Conservation (phyloP, 2,329 filamentous ascomycete species). For the Fusarium subtropicale region DNA sequence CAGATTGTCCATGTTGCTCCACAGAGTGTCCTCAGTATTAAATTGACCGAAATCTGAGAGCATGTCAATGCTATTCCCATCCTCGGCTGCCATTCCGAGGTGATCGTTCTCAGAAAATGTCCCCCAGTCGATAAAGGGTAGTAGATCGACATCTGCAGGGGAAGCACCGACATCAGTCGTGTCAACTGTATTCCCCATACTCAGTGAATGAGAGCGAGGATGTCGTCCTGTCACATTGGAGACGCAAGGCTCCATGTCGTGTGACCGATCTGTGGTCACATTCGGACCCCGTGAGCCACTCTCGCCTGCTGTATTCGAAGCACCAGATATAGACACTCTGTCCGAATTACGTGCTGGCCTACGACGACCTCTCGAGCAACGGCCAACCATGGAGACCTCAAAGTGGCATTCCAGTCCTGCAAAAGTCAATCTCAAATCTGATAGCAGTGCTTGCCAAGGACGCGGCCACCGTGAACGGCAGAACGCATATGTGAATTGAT, state of each 20-base stretch:
- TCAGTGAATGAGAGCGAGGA: not conserved
- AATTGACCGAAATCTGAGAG: not conserved
- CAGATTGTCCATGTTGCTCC: not conserved
- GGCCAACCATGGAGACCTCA: not conserved
- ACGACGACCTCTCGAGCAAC: slow-evolving; percentile 1
- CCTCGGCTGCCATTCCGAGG: not conserved
- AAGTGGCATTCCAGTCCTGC: slow-evolving; percentile 1
- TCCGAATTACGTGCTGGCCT: not conserved
- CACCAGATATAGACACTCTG: not conserved
- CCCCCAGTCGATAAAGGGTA: not conserved
- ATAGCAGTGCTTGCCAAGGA: not conserved
- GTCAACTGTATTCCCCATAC: not conserved
- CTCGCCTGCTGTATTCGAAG: not conserved
- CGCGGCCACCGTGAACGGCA: not conserved
- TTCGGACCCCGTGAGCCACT: not conserved
- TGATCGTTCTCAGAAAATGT: not conserved
- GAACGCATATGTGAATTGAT: not conserved
- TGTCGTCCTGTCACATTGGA: not conserved
- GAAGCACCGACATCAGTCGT: not conserved
- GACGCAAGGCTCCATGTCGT: not conserved
- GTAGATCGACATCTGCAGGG: not conserved
- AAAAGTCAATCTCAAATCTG: not conserved
- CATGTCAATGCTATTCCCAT: not conserved
- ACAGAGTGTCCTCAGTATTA: not conserved
- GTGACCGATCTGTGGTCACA: not conserved